Evolutionary conservation across 768 basidiomycete genomes (phyloP).

Genomic region (Sporobolomyces roseus): DNA sequence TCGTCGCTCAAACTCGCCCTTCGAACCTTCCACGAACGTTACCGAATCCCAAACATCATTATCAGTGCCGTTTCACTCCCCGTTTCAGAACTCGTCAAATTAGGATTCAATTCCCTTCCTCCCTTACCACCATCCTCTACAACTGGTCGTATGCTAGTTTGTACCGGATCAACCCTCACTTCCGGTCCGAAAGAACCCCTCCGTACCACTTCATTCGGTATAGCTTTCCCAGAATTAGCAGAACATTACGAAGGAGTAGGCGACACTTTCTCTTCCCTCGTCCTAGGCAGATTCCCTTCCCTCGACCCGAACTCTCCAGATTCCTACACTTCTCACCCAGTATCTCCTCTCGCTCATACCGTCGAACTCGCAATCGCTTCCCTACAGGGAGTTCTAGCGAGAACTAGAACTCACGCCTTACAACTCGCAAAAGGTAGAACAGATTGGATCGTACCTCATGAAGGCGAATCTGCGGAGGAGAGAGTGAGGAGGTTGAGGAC

Average conservation of each 20-base stretch:
- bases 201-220: slow-evolving; percentile 57
- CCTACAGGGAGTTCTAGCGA: slow-evolving; percentile 65
- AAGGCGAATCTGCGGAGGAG: slow-evolving; percentile 52
- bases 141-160: slow-evolving; percentile 60
- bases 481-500: slow-evolving; percentile 71
- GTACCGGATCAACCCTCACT: slow-evolving; percentile 66
- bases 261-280: slow-evolving; percentile 89
- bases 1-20: slow-evolving; percentile 66
- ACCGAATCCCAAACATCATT: slow-evolving; percentile 77
- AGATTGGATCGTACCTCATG: slow-evolving; percentile 50
- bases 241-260: slow-evolving; percentile 97
- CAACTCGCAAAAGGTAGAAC: slow-evolving; percentile 65
- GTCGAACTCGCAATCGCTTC: slow-evolving; percentile 66
- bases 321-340: slow-evolving; percentile 34
- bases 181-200: slow-evolving; percentile 28
- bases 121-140: not conserved
- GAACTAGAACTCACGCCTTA: slow-evolving; percentile 61
- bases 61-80: slow-evolving; percentile 68
- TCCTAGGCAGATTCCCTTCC: slow-evolving; percentile 67
- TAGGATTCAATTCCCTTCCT: slow-evolving; percentile 24
- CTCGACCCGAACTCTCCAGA: slow-evolving; percentile 4
- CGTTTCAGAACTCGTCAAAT: slow-evolving; percentile 54
- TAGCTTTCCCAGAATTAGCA: slow-evolving; percentile 69
- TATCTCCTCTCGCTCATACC: slow-evolving; percentile 59
- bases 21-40: slow-evolving; percentile 66